These are phyloP conservation scores for Pseudozyma hubeiensis DNA, from an alignment of 1,284 basidiomycete species.

Conservation along the genomic window DNA sequence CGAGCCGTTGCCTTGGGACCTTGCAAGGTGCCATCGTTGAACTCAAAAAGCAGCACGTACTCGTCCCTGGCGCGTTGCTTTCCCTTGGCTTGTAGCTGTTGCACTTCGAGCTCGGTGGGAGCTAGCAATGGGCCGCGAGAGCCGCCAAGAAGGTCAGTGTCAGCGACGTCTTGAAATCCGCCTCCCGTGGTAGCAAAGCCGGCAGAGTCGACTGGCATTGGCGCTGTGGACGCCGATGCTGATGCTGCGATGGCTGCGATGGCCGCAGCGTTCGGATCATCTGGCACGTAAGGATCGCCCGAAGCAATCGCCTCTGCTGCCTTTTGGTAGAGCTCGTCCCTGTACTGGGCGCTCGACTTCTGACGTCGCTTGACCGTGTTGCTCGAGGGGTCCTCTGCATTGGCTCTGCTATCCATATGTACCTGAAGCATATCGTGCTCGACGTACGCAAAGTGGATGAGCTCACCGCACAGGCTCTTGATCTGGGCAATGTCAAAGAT, in stretches of 20 bases:
- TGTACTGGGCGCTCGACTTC: slow-evolving; percentile 20
- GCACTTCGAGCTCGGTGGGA: slow-evolving; percentile 41
- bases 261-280: slow-evolving; percentile 18
- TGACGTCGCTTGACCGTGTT: slow-evolving; percentile 29
- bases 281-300: slow-evolving; percentile 23
- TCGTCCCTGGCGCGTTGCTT: slow-evolving; percentile 56
- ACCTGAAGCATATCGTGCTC: slow-evolving; percentile 76
- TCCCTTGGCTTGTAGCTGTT: slow-evolving; percentile 35
- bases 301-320: slow-evolving; percentile 32
- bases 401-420: slow-evolving; percentile 70
- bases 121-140: slow-evolving; percentile 27
- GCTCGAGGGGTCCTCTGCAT: slow-evolving; percentile 36
- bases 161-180: slow-evolving; percentile 47
- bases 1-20: slow-evolving; percentile 68
- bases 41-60: slow-evolving; percentile 69
- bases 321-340: slow-evolving; percentile 52
- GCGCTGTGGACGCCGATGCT: neutral
- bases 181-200: slow-evolving; percentile 42
- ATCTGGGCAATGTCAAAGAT: slow-evolving; percentile 82
- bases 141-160: slow-evolving; percentile 24
- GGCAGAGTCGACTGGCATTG: slow-evolving; percentile 29
- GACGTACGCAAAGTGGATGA: slow-evolving; percentile 85
- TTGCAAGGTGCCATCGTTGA: slow-evolving; percentile 70
- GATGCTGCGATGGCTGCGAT: slow-evolving; percentile 9
- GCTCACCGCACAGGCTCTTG: slow-evolving; percentile 86